Conservation (phyloP, 2,329 filamentous ascomycete genomes). For the Fulvia fulva region DNA sequence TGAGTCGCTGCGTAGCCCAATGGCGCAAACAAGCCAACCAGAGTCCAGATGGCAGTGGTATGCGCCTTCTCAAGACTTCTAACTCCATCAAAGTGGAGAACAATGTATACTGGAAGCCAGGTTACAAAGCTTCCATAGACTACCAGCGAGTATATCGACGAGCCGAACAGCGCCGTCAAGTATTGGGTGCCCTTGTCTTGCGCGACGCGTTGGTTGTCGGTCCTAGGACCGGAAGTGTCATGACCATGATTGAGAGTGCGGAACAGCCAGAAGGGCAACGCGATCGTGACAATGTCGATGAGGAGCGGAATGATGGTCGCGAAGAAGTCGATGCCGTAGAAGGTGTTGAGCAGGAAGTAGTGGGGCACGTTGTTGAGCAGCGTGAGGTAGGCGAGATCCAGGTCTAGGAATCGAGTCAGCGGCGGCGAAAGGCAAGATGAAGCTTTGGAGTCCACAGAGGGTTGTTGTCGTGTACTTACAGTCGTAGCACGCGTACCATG, state of each 20-base stretch:
- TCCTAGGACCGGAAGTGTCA: slow-evolving; percentile 44
- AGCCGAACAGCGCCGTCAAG: slow-evolving; percentile 64
- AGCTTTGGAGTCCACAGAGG: neutral
- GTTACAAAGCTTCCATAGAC: slow-evolving; percentile 66
- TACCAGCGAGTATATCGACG: slow-evolving; percentile 69
- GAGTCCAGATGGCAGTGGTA: slow-evolving; percentile 49
- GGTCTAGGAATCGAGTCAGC: slow-evolving; percentile 30
- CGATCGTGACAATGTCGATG: slow-evolving; percentile 66
- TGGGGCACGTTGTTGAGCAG: slow-evolving; percentile 71
- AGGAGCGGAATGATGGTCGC: slow-evolving; percentile 59
- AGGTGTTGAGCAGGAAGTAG: slow-evolving; percentile 70
- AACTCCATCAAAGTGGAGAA: slow-evolving; percentile 70
- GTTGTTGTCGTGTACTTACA: slow-evolving; percentile 50
- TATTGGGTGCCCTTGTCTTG: slow-evolving; percentile 59
- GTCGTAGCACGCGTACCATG: slow-evolving; percentile 72
- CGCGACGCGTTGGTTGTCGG: slow-evolving; percentile 47
- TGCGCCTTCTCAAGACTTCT: slow-evolving; percentile 66
- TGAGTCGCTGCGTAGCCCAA: slow-evolving; percentile 68
- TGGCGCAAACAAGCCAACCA: slow-evolving; percentile 57
- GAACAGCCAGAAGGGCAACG: slow-evolving; percentile 70
- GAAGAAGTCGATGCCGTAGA: slow-evolving; percentile 65
- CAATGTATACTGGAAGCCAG: slow-evolving; percentile 67
- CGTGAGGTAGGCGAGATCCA: slow-evolving; percentile 43
- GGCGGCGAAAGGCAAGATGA: neutral
- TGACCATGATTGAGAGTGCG: slow-evolving; percentile 65